Evolutionary conservation across 1,284 basidiomycete species (phyloP).

Genomic region (Ceratobasidium sp.): DNA sequence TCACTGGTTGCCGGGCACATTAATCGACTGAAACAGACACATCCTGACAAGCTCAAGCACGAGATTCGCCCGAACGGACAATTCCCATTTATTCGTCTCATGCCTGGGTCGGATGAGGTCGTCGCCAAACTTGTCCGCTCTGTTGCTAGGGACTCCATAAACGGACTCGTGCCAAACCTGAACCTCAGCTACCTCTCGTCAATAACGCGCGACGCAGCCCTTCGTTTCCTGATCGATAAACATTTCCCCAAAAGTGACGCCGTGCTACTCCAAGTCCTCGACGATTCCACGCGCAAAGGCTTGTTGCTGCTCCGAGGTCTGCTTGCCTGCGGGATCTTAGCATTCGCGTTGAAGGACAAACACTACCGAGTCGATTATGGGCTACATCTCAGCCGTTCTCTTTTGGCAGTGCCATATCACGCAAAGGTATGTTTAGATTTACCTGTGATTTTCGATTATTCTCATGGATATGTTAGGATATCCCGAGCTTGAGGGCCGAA

Average conservation of each 20-base stretch:
- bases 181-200: constrained; percentile 45
- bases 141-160: constrained; percentile 54
- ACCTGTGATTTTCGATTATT: constrained; percentile 58
- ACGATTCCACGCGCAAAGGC: constrained; percentile 54
- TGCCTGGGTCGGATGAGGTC: constrained; percentile 51
- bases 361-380: constrained; percentile 70
- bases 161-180: constrained; percentile 45
- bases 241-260: constrained; percentile 33
- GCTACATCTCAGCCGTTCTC: constrained; percentile 61
- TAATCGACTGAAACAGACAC: constrained; percentile 23
- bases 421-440: constrained; percentile 57
- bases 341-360: constrained; percentile 60
- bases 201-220: constrained; percentile 50
- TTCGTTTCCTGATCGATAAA: constrained; percentile 52
- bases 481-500: constrained; percentile 64
- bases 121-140: constrained; percentile 52
- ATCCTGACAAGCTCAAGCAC: constrained; percentile 51
- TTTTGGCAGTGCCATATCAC: constrained; percentile 67
- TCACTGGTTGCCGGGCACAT: constrained; percentile 51
- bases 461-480: constrained; percentile 64
- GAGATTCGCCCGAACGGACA: constrained; percentile 46
- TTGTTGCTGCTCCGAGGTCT: constrained; percentile 63
- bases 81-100: constrained; percentile 59
- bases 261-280: background rate
- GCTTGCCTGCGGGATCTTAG: constrained; percentile 61